phyloP scores from a whole-genome alignment of 169 alveolate genomes.

The Cystoisospora suis region DNA sequence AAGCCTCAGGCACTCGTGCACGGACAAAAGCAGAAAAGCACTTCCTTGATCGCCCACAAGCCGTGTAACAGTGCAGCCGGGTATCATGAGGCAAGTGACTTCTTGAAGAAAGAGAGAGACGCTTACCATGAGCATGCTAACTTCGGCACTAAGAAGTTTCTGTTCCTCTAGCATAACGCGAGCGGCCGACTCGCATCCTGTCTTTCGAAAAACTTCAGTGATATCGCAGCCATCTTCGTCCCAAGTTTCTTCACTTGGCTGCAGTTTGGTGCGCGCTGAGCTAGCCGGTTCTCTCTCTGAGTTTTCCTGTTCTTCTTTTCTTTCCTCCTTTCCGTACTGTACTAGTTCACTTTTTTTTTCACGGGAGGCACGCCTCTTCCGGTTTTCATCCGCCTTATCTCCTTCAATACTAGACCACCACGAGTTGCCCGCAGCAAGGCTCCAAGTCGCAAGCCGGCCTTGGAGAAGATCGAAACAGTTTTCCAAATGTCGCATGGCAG shows the following conservation, averaged over 20 bases:
- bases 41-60: too few relatives aligned
- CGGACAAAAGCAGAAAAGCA: neutral
- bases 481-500: conserved; percentile 1
- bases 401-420: too few relatives aligned
- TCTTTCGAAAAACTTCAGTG: neutral
- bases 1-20: neutral
- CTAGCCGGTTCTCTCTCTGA: too few relatives aligned
- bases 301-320: too few relatives aligned
- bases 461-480: conserved; percentile 26
- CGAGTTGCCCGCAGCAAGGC: neutral
- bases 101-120: neutral
- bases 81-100: neutral
- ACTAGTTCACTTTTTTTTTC: too few relatives aligned
- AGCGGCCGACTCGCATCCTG: conserved; percentile 19
- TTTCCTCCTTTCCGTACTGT: too few relatives aligned
- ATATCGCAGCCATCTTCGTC: neutral
- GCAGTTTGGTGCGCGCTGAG: neutral
- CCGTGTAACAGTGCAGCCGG: too few relatives aligned
- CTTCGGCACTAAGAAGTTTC: neutral
- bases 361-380: neutral
- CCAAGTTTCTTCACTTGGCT: neutral
- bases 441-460: conserved; percentile 23
- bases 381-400: too few relatives aligned
- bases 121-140: neutral
- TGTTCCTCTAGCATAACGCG: conserved; percentile 10